phyloP scores from a whole-genome alignment of 495 filamentous ascomycete genomes.

The Lindgomyces ingoldianus region DNA sequence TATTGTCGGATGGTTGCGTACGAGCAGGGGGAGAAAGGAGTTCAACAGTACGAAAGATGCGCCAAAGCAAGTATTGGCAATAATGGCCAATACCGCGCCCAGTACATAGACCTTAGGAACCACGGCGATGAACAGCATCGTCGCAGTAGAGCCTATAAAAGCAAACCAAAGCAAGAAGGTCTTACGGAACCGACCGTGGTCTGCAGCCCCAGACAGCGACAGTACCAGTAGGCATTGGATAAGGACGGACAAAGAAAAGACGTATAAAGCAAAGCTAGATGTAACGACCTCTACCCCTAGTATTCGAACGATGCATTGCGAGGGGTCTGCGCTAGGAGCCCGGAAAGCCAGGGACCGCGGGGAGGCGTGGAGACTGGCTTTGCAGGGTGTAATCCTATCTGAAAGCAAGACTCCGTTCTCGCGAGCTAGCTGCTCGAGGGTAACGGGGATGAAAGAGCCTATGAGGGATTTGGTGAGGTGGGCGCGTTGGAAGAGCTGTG shows the following conservation, averaged over 20 bases:
- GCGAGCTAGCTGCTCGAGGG: conserved; percentile 87
- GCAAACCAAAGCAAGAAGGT: conserved; percentile 80
- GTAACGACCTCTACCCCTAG: conserved; percentile 89
- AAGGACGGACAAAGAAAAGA: conserved; percentile 87
- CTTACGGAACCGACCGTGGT: conserved; percentile 93
- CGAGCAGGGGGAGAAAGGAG: conserved; percentile 51
- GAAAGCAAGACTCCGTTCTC: conserved; percentile 83
- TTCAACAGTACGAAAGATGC: conserved; percentile 51
- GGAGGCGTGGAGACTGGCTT: conserved; percentile 48
- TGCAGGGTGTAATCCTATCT: conserved; percentile 74
- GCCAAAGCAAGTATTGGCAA: conserved; percentile 77
- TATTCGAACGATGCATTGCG: conserved; percentile 81
- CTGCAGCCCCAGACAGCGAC: conserved; percentile 92
- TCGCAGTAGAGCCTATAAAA: conserved; percentile 73
- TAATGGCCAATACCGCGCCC: conserved; percentile 77
- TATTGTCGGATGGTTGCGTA: conserved; percentile 47
- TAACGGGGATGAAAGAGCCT: conserved; percentile 97
- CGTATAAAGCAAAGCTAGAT: conserved; percentile 97
- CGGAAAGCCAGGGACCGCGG: conserved; percentile 11
- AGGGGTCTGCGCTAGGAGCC: conserved; percentile 38
- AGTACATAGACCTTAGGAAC: conserved; percentile 72
- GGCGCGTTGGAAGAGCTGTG: background rate
- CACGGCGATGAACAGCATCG: conserved; percentile 87
- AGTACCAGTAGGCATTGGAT: conserved; percentile 88
- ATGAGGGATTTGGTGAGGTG: background rate